phyloP scores from a whole-genome alignment of 345 rosid genomes.

The Lumnitzera racemosa region DNA sequence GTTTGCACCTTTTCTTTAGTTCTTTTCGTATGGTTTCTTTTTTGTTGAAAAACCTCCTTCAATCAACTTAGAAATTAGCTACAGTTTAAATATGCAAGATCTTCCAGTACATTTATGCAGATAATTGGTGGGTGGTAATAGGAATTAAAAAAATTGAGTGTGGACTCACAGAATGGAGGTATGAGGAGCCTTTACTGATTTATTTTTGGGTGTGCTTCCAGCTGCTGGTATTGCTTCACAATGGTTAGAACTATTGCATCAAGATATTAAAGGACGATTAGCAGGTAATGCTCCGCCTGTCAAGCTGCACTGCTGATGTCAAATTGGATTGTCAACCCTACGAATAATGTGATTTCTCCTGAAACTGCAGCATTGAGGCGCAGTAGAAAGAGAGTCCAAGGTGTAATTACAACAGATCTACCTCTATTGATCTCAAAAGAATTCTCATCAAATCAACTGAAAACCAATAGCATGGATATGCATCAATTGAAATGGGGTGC shows the following conservation, averaged over 20 bases:
- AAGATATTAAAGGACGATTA: slow-evolving; percentile 86
- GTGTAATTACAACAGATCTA: slow-evolving; percentile 64
- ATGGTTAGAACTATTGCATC: slow-evolving; percentile 92
- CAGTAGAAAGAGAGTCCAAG: slow-evolving; percentile 81
- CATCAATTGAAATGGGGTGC: slow-evolving; percentile 61
- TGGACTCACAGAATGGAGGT: neutral
- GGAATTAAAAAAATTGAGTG: neutral
- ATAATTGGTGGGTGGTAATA: too few species aligned
- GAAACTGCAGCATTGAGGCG: slow-evolving; percentile 64
- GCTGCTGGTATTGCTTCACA: slow-evolving; percentile 92
- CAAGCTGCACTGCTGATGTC: neutral
- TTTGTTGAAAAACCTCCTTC: too few species aligned
- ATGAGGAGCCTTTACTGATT: neutral
- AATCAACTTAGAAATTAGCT: too few species aligned
- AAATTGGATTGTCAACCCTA: neutral
- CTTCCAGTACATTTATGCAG: too few species aligned
- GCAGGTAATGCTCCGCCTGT: slow-evolving; percentile 40
- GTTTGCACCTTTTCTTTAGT: too few species aligned
- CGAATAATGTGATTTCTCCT: slow-evolving; percentile 10
- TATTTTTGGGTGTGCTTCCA: slow-evolving; percentile 33
- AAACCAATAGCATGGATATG: slow-evolving; percentile 29
- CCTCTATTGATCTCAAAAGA: slow-evolving; percentile 71
- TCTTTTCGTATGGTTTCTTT: too few species aligned
- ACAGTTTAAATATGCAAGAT: too few species aligned
- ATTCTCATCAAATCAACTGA: slow-evolving; percentile 47